These are phyloP conservation scores for Dryadomyces sulphureus DNA, from an alignment of 2,329 filamentous ascomycete species.

Conservation along the genomic window DNA sequence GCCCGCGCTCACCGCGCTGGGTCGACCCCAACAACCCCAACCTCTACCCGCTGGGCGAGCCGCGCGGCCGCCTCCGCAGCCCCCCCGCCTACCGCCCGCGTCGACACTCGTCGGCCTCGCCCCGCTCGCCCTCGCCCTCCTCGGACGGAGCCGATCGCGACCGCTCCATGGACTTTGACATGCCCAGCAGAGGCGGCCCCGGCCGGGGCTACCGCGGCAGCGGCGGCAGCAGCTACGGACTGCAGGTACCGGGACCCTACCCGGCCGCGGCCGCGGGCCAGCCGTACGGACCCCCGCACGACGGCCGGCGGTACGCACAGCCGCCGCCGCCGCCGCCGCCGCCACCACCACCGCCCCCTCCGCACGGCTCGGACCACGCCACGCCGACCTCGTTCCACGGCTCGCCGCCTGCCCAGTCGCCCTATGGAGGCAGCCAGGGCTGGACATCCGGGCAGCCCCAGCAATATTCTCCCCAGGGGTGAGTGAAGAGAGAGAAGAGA, in stretches of 20 bases:
- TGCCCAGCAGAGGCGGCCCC: conserved; percentile 23
- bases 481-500: no score
- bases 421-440: conserved; percentile 23
- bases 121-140: background rate
- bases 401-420: conserved; percentile 27
- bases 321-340: background rate
- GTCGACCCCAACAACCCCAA: conserved; percentile 9
- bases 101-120: background rate
- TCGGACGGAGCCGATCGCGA: background rate
- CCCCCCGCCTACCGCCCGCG: background rate
- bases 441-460: conserved; percentile 22
- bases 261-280: background rate
- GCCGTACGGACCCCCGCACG: conserved; percentile 1
- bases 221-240: conserved; percentile 3
- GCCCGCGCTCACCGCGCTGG: conserved; percentile 14
- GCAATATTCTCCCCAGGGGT: conserved; percentile 27
- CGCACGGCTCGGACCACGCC: conserved; percentile 24
- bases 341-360: conserved; percentile 6
- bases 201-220: conserved; percentile 25
- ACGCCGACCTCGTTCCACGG: conserved; percentile 29
- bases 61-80: conserved; percentile 11
- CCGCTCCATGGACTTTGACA: conserved; percentile 6
- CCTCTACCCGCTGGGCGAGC: conserved; percentile 9
- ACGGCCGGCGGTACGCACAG: background rate
- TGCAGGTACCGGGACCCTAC: conserved; percentile 4